These are phyloP conservation scores for Mycena floridula DNA, from an alignment of 768 basidiomycete species.

Conservation along the genomic window DNA sequence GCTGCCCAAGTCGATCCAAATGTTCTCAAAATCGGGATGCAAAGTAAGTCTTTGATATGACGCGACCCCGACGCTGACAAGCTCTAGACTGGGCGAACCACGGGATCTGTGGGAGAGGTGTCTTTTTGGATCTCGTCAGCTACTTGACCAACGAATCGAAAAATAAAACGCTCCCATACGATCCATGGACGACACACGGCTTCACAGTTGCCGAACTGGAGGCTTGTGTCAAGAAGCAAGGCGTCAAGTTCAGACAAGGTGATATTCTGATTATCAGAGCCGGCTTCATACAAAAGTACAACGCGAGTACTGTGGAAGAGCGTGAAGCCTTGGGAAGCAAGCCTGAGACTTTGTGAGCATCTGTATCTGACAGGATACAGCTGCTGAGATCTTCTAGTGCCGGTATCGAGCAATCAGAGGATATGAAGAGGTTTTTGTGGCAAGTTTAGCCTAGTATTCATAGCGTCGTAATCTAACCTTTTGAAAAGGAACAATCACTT, in stretches of 20 bases:
- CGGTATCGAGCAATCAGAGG: conserved; percentile 61
- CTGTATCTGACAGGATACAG: neutral
- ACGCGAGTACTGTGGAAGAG: conserved; percentile 32
- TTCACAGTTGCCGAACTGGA: conserved; percentile 50
- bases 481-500: conserved; percentile 63
- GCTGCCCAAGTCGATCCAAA: conserved; percentile 35
- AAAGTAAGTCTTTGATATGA: conserved; percentile 40
- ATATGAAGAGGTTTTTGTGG: conserved; percentile 73
- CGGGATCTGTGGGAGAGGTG: conserved; percentile 64
- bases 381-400: conserved; percentile 32
- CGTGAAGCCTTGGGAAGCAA: conserved; percentile 34
- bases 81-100: conserved; percentile 61
- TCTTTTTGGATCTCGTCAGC: conserved; percentile 57
- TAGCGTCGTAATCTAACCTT: neutral
- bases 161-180: conserved; percentile 43
- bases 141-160: conserved; percentile 33
- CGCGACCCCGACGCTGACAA: neutral
- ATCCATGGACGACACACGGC: conserved; percentile 54
- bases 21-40: conserved; percentile 53
- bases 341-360: conserved; percentile 50
- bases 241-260: conserved; percentile 49
- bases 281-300: conserved; percentile 59
- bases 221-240: conserved; percentile 52
- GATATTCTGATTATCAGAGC: conserved; percentile 58
- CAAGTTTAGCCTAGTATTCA: conserved; percentile 19